Percentiles rank a stretch among this genome's conserved stretches.
Conservation (phyloP, 805 yeast genomes). For the Teunomyces stri region DNA sequence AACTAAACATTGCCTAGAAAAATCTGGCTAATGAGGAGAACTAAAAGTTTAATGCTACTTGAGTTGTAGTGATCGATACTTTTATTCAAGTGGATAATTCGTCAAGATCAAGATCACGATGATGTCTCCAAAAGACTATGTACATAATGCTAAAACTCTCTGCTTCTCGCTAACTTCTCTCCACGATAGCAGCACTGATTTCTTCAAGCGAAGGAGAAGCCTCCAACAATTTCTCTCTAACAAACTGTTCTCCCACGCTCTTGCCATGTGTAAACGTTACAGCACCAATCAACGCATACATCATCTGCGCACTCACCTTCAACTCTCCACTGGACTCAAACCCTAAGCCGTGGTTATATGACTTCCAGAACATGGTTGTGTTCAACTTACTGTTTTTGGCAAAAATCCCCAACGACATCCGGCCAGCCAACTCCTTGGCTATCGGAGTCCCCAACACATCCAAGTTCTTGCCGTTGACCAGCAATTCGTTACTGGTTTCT, state of each 20-base stretch:
- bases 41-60: no score
- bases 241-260: constrained; percentile 54
- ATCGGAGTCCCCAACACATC: constrained; percentile 58
- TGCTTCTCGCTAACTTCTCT: constrained; percentile 6
- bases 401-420: constrained; percentile 49
- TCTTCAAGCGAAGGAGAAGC: constrained; percentile 27
- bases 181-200: constrained; percentile 33
- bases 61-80: no score
- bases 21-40: no score
- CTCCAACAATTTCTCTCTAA: constrained; percentile 48
- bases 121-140: not conserved
- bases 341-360: constrained; percentile 47
- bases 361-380: constrained; percentile 64
- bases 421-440: constrained; percentile 52
- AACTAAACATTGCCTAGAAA: no score
- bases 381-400: constrained; percentile 49
- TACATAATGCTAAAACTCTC: constrained; percentile 1
- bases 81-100: no score
- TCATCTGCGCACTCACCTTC: constrained; percentile 51
- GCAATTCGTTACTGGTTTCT: constrained; percentile 21
- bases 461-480: constrained; percentile 51
- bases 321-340: constrained; percentile 55
- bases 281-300: constrained; percentile 67
- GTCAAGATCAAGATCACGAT: no score
- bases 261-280: constrained; percentile 63